Evolutionary conservation across 2,329 filamentous ascomycete species (phyloP), one percentile per base, ranked within the genome.

Genomic region (Xenosphaeropsis pyriputrescens): DNA sequence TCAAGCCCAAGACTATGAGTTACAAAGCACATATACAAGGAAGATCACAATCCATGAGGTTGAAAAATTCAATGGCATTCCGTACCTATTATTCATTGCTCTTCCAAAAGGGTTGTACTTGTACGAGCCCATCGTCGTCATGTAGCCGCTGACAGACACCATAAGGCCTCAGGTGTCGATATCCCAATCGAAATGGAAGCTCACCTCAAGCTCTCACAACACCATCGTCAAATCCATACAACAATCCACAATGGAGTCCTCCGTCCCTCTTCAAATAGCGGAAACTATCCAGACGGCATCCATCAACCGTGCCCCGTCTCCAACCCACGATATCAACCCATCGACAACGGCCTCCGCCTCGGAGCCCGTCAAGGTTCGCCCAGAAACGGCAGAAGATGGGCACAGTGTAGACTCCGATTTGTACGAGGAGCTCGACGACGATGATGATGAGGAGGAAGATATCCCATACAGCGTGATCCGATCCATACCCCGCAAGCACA

Each of bases 241-340:
- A 75, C 79, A 15, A 11, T n/a, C 13, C 15, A 42, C 14, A 36
- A 42, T 42, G 40, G 22, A 38, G 29, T 39, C 37, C 14, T 29
- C 32, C n/a, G 11, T 71, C 18, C 66, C 74, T 16, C 58, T 72
- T 17, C 75, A 88, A 54, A 59, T 86, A 41, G 80, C 82, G 33
- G 81, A 84, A 50, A 79, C 80, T 26, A 64, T 94, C 46, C 88
- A 95, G 58, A 77, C 81, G 13, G 82, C 77, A 26, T 82, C 81
- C 53, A 79, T 94, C 60, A 79, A 84, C 44, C 70, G 64, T 34
- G 54, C 75, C 37, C 86, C 86, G 0, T 84, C 82, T 30, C 68
- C 78, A 5, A 57, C 55, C 35, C 80, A 84, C 63, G 86, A 94
- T 61, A 54, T 85, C 51, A 88, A 88, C 55, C 85, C 85, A 8